Base-by-base conservation (phyloP, 306 rosid genomes). In the Benincasa hispida region DNA sequence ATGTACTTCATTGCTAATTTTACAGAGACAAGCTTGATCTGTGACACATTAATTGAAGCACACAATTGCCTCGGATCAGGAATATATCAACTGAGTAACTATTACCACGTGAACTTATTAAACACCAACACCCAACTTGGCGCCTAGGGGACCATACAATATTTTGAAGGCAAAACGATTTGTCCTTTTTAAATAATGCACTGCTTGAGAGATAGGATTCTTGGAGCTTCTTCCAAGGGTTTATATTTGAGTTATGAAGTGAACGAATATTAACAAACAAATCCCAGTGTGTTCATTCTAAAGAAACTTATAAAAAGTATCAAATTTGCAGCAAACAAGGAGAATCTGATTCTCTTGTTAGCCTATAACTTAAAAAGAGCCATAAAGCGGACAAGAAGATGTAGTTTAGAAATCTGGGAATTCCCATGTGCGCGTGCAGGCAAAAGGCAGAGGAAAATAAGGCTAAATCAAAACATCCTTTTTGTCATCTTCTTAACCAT, bases 11-110 rank as follows among this genome's bases (percentile, higher is more conserved):
- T 86, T 60, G 99, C 98, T 85, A 95, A 81, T 78, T 92, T 95
- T 56, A 92, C 97, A 0, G 98, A 95, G 77, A 92, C 97, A 89
- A 95, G 87, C 92, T 95, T 95, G 77, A 90, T 92, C 99, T 95
- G 88, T 61, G 27, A 19, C 79, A 76, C 37, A 28, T 62, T 59
- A 32, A 72, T 72, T 68, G 55, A 68, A 22, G 55, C 35, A 42
- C 21, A 42, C n/a, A 68, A 68, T 68, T 27, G 59, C 42, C 57
- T 57, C 39, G 1, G 39, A 55, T 57, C 39, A 55, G 68, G 37
- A 56, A 37, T 34, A 24, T 17, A 34, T 15, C 51, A 75, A 37
- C 25, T 34, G 4, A 74, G 57, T 65, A 77, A 51, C 24, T 60
- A 39, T 30, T 34, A 76, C 82, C 61, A 50, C 76, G 61, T 51